Conservation (phyloP, 495 filamentous ascomycete genomes). For the Endocarpon pusillum region DNA sequence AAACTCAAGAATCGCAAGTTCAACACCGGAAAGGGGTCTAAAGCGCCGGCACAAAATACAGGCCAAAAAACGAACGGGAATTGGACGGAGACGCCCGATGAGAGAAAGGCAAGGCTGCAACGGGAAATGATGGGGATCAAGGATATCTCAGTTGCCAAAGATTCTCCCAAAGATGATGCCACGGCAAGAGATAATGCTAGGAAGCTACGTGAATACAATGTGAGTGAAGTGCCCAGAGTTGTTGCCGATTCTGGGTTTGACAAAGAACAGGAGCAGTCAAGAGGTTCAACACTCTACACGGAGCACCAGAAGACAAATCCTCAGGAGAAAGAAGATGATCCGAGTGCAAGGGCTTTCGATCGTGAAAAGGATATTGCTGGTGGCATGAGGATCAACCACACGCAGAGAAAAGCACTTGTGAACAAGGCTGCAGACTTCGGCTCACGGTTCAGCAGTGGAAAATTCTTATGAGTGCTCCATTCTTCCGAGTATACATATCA, state of each 20-base stretch:
- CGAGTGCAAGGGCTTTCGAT: slow-evolving; percentile 76
- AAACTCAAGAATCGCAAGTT: slow-evolving; percentile 73
- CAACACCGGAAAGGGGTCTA: slow-evolving; percentile 49
- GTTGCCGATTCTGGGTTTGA: slow-evolving; percentile 3
- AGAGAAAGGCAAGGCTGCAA: slow-evolving; percentile 64
- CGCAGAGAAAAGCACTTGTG: slow-evolving; percentile 63
- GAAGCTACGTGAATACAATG: slow-evolving; percentile 45
- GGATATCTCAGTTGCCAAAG: slow-evolving; percentile 6
- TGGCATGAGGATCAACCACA: slow-evolving; percentile 51
- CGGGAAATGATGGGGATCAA: slow-evolving; percentile 71
- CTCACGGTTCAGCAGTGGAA: slow-evolving; percentile 64
- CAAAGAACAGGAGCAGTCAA: slow-evolving; percentile 42
- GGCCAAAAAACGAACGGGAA: slow-evolving; percentile 32
- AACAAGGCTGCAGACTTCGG: slow-evolving; percentile 69
- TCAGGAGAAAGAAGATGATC: slow-evolving; percentile 69
- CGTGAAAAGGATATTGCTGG: slow-evolving; percentile 85
- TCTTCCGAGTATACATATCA: too few species aligned
- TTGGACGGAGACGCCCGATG: slow-evolving; percentile 86
- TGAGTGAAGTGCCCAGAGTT: slow-evolving; percentile 6
- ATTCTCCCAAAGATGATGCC: slow-evolving; percentile 16
- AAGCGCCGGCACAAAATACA: slow-evolving; percentile 20
- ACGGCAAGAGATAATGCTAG: slow-evolving; percentile 34
- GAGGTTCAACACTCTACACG: slow-evolving; percentile 47
- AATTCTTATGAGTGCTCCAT: slow-evolving; percentile 44
- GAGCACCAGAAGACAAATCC: slow-evolving; percentile 30